Evolutionary conservation across 164 flowering plant species (phyloP).

Genomic region (Vitis riparia): DNA sequence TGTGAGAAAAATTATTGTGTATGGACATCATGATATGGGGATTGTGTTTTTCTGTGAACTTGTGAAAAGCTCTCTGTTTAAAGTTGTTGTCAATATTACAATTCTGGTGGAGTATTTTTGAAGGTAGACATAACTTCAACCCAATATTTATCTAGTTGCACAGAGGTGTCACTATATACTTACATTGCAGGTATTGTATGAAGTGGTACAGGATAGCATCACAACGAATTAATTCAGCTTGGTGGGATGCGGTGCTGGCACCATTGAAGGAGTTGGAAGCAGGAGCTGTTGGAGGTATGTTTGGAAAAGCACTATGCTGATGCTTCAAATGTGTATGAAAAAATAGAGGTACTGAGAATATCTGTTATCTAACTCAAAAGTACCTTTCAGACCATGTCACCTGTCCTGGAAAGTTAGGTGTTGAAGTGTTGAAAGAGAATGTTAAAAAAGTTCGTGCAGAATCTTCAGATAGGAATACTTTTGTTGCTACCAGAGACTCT

Average conservation of each 20-base stretch:
- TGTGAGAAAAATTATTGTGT: too few relatives aligned
- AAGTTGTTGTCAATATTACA: too few relatives aligned
- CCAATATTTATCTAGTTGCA: background rate
- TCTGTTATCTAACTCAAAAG: background rate
- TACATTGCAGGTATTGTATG: slow-evolving; percentile 74
- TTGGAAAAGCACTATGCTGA: slow-evolving; percentile 17
- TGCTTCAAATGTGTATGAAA: slow-evolving; percentile 19
- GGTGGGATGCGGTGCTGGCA: slow-evolving; percentile 89
- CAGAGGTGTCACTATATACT: background rate
- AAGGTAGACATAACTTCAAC: too few relatives aligned
- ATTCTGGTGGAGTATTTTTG: too few relatives aligned
- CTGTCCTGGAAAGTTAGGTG: slow-evolving; percentile 5
- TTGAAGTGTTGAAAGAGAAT: slow-evolving; percentile 13
- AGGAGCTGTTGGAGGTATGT: slow-evolving; percentile 50
- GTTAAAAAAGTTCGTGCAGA: slow-evolving; percentile 14
- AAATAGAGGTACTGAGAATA: slow-evolving; percentile 10
- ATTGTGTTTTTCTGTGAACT: too few relatives aligned
- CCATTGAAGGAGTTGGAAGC: slow-evolving; percentile 77
- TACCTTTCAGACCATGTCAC: slow-evolving; percentile 8
- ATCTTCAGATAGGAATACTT: slow-evolving; percentile 22
- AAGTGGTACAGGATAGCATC: slow-evolving; percentile 86
- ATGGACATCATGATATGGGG: too few relatives aligned
- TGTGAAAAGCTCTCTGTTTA: too few relatives aligned
- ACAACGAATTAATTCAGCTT: slow-evolving; percentile 54
- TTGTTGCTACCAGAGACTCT: slow-evolving; percentile 38